phyloP scores from a whole-genome alignment of 2,329 filamentous ascomycete genomes.

The Neodidymelliopsis sp. region DNA sequence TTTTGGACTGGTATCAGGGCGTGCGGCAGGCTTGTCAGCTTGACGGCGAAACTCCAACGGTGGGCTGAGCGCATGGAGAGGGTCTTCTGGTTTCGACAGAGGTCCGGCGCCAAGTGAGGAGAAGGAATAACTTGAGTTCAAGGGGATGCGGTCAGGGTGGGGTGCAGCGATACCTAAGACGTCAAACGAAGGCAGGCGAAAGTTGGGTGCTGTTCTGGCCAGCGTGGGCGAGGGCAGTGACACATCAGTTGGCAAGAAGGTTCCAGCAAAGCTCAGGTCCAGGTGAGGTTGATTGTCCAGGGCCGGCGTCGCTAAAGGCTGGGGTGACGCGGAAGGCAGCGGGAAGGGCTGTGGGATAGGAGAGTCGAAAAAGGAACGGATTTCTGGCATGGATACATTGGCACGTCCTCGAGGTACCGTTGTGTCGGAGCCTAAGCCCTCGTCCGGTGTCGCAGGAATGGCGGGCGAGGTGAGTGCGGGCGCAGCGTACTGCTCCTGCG shows the following conservation, averaged over 20 bases:
- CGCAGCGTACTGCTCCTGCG: constrained; percentile 21
- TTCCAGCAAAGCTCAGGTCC: constrained; percentile 35
- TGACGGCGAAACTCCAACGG: constrained; percentile 28
- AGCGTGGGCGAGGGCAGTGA: constrained; percentile 43
- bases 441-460: constrained; percentile 33
- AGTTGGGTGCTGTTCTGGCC: constrained; percentile 44
- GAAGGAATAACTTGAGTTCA: constrained; percentile 36
- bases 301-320: constrained; percentile 34
- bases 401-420: constrained; percentile 15
- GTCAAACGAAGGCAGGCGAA: constrained; percentile 64
- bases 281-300: constrained; percentile 37
- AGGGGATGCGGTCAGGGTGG: constrained; percentile 51
- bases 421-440: constrained; percentile 24
- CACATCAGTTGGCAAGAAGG: constrained; percentile 37
- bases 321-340: constrained; percentile 32
- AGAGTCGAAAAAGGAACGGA: constrained; percentile 37
- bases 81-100: constrained; percentile 50
- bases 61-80: constrained; percentile 50
- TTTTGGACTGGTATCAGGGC: constrained; percentile 27
- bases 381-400: constrained; percentile 21
- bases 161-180: constrained; percentile 59
- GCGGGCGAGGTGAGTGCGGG: constrained; percentile 22
- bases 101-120: constrained; percentile 46
- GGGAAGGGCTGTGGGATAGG: constrained; percentile 41
- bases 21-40: constrained; percentile 28